Conservation (phyloP, 208 protist genomes). For the Wallacemonas sp. region DNA sequence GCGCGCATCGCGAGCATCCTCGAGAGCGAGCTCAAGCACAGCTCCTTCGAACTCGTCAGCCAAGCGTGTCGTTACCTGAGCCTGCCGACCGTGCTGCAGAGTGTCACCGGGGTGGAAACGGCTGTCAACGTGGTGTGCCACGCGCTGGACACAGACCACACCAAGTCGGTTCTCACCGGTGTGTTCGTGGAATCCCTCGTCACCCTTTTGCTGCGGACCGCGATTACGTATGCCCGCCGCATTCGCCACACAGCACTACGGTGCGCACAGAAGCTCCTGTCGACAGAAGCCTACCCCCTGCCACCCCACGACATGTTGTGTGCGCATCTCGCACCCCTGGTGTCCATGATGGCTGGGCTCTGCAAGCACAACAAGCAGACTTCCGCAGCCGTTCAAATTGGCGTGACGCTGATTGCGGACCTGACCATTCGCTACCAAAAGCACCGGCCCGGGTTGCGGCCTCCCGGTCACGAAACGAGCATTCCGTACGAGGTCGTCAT, state of each 20-base stretch:
- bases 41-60: conserved; percentile 43
- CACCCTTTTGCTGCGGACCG: conserved; percentile 63
- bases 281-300: conserved; percentile 42
- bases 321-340: conserved; percentile 57
- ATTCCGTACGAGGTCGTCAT: conserved; percentile 81
- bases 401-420: conserved; percentile 76
- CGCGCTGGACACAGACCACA: conserved; percentile 36
- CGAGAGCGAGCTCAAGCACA: conserved; percentile 37
- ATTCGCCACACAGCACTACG: conserved; percentile 76
- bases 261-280: conserved; percentile 72
- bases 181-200: conserved; percentile 57
- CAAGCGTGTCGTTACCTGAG: conserved; percentile 57
- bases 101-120: conserved; percentile 35
- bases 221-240: conserved; percentile 56
- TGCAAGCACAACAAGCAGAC: conserved; percentile 69
- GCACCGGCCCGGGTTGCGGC: conserved; percentile 31
- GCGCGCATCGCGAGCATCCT: conserved; percentile 36
- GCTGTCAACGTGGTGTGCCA: conserved; percentile 50
- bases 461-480: conserved; percentile 29
- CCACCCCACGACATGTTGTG: conserved; percentile 58
- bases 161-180: conserved; percentile 39
- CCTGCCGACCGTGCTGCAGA: conserved; percentile 38
- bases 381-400: conserved; percentile 78
- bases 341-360: conserved; percentile 72
- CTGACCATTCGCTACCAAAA: conserved; percentile 69